A percentile compares a stretch with the other conserved stretches of the same genome.
These are phyloP conservation scores for Mortierella sp. DNA, from an alignment of 371 early-diverging fungal species.

Conservation along the genomic window DNA sequence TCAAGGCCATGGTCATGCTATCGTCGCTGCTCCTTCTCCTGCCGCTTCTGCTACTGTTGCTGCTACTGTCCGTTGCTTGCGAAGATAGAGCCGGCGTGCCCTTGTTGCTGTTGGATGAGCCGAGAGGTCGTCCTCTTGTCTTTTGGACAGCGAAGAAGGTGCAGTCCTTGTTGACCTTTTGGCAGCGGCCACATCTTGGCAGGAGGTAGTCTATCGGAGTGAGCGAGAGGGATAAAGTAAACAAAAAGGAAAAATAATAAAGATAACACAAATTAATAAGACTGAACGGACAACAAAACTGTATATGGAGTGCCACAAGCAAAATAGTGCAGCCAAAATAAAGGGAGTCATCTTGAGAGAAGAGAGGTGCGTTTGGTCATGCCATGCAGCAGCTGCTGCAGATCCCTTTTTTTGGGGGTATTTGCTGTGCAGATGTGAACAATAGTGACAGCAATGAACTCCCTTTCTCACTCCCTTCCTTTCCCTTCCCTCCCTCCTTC, in stretches of 20 bases:
- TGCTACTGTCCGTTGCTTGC: neutral
- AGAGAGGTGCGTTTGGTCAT: neutral
- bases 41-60: neutral
- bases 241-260: neutral
- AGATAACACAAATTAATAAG: neutral
- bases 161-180: slow-evolving; percentile 10
- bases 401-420: neutral
- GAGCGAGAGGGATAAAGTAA: neutral
- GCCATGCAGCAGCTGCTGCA: neutral
- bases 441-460: neutral
- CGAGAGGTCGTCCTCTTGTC: slow-evolving; percentile 1
- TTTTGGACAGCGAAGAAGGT: slow-evolving; percentile 7
- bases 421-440: neutral
- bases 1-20: neutral
- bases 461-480: neutral
- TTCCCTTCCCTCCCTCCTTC: neutral
- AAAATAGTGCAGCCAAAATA: neutral
- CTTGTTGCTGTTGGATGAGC: slow-evolving; percentile 1
- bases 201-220: neutral
- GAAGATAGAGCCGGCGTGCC: neutral
- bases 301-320: neutral
- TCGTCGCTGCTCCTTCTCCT: neutral
- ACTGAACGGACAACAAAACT: neutral
- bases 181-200: slow-evolving; percentile 10
- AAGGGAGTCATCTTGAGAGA: neutral